Evolutionary conservation across 1,139 yeast genomes (phyloP), one percentile per base, ranked within the genome.

Genomic region (Meyerozyma athensensis): DNA sequence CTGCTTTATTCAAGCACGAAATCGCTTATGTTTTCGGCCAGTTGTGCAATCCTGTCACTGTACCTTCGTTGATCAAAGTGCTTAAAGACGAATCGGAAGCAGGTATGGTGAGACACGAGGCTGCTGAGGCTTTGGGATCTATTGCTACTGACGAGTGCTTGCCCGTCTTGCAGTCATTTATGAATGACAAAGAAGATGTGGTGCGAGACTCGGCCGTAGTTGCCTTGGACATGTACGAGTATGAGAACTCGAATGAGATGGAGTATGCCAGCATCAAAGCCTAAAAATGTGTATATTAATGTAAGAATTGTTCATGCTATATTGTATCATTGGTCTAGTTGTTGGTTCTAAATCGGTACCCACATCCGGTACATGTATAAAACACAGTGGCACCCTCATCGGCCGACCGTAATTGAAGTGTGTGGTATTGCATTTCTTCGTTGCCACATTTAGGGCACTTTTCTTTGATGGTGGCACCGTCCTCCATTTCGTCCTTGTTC

Each of bases 81-180:
- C 74, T 94, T 52, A 78, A 79, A 50, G 79, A 86, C 59, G 77
- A 73, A 41, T 57, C 64, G 13, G 96, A 94, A 67, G 97, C 95
- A 34, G 95, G 95, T 43, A 94, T 94, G 98, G 98, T 94, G 24
- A 83, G 99, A 67, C 99, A 94, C 59, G 99, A 94, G 65, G 98
- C 98, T 40, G 98, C 98, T 21, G 99, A 94, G 65, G 98, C 98
- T 20, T 74, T 94, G 51, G 98, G 98, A 18, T 78, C 96, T 20
- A 92, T 94, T 58, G 97, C 96, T 19, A 86, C 97, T n/a, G 96
- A 86, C 52, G 97, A 90, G 42, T 95, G 92, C 36, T 73, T 90
- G 48, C 97, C 97, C 13, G 82, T 92, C 28, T 76, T 94, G 54
- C 76, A 85, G 58, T 70, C 80, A 33, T 86, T 85, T 61, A 74